A percentile compares a stretch with the other conserved stretches of the same genome.
Conservation (phyloP, 2,329 filamentous ascomycete species). For the Aureobasidium namibiae region DNA sequence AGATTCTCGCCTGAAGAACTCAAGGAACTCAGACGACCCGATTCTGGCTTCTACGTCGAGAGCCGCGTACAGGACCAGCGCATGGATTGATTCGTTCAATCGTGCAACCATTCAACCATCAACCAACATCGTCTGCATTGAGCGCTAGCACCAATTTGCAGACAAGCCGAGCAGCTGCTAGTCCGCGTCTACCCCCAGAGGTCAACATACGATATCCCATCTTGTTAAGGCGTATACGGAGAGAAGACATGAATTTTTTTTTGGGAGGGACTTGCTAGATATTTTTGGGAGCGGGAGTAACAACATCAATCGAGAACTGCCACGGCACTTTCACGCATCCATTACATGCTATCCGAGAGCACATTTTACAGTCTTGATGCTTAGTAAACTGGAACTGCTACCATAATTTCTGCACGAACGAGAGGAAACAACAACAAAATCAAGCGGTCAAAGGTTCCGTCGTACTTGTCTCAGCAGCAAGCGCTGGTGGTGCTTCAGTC, state of each 20-base stretch:
- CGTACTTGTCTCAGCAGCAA: not conserved
- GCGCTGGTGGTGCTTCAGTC: not conserved
- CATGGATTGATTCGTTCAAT: not conserved
- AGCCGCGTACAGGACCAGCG: conserved; percentile 29
- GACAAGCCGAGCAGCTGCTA: not conserved
- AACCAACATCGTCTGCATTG: not conserved
- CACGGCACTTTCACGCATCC: not conserved
- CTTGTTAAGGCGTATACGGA: not conserved
- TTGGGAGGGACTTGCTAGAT: not conserved
- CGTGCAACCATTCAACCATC: not conserved
- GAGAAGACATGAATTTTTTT: not conserved
- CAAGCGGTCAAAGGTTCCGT: not conserved
- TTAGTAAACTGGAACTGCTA: not conserved
- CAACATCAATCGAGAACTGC: not conserved
- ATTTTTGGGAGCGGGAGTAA: not conserved
- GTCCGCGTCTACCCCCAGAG: not conserved
- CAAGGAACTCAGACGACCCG: conserved; percentile 62
- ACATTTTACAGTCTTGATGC: not conserved
- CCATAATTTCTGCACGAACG: not conserved
- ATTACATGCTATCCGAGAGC: not conserved
- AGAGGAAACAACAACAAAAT: not conserved
- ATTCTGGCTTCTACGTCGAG: conserved; percentile 75
- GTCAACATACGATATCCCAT: not conserved
- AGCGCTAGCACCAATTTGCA: not conserved
- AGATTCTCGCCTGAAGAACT: conserved; percentile 60